A percentile compares a stretch with the other conserved stretches of the same genome.
Conservation (phyloP, 768 basidiomycete species). For the Cyclocybe cylindracea region DNA sequence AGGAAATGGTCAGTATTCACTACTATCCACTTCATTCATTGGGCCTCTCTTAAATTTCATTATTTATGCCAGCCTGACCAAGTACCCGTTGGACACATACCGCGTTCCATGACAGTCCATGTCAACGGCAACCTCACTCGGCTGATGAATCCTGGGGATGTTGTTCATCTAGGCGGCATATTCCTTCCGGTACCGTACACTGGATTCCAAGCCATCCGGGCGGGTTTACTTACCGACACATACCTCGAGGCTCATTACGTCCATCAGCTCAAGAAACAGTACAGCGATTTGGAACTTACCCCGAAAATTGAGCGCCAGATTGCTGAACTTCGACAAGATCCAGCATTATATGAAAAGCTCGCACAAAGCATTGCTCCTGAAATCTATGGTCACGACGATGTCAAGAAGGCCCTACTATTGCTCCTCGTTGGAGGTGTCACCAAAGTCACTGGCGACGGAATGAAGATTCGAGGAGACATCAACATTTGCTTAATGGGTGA, state of each 20-base stretch:
- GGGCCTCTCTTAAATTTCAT: slow-evolving; percentile 2
- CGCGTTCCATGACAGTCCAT: slow-evolving; percentile 97
- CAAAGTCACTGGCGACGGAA: slow-evolving; percentile 93
- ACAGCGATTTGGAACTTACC: slow-evolving; percentile 91
- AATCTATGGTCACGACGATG: slow-evolving; percentile 96
- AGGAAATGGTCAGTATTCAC: slow-evolving; percentile 80
- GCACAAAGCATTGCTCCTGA: slow-evolving; percentile 96
- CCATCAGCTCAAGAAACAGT: slow-evolving; percentile 96
- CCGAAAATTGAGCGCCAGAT: slow-evolving; percentile 77
- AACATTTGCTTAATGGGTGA: slow-evolving; percentile 99
- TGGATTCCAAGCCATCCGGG: slow-evolving; percentile 95
- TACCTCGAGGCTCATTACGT: slow-evolving; percentile 92
- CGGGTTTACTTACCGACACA: slow-evolving; percentile 95
- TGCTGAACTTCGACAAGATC: slow-evolving; percentile 67
- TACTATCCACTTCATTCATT: slow-evolving; percentile 1
- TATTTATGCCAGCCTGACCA: slow-evolving; percentile 76
- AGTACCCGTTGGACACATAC: slow-evolving; percentile 99
- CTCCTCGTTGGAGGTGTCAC: slow-evolving; percentile 95
- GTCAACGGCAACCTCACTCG: slow-evolving; percentile 89
- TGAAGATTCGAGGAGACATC: slow-evolving; percentile 98
- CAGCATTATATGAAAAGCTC: slow-evolving; percentile 82
- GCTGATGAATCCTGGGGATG: slow-evolving; percentile 92
- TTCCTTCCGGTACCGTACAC: slow-evolving; percentile 98
- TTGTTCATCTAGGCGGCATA: slow-evolving; percentile 93
- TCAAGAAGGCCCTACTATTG: slow-evolving; percentile 93